Evolutionary conservation across 2,329 filamentous ascomycete species (phyloP).

Genomic region (Aspergillus pseudotamarii): DNA sequence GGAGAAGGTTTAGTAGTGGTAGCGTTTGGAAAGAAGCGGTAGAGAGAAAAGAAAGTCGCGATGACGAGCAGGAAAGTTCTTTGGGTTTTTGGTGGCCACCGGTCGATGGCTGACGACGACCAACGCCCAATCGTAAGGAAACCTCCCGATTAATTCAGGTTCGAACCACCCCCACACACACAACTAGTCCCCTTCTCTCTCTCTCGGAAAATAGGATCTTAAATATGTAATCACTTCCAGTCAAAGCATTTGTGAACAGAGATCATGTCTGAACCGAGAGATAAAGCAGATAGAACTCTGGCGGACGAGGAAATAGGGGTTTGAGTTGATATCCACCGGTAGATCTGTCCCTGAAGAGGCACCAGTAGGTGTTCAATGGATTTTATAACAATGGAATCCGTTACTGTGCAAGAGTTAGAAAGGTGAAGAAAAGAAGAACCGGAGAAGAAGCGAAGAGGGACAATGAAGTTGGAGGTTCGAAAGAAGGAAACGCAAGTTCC

Average conservation of each 20-base stretch:
- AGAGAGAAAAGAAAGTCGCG: neutral
- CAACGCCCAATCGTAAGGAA: neutral
- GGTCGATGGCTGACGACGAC: constrained; percentile 2
- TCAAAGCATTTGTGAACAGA: neutral
- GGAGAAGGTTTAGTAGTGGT: neutral
- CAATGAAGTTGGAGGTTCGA: neutral
- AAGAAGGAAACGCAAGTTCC: neutral
- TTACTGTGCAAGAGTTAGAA: neutral
- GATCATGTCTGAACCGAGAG: neutral
- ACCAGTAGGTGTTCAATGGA: neutral
- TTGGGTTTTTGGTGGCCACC: neutral
- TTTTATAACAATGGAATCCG: neutral
- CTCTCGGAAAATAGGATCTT: neutral
- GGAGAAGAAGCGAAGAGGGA: neutral
- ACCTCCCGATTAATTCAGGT: neutral
- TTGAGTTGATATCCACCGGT: neutral
- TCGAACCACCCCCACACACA: neutral
- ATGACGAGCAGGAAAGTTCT: neutral
- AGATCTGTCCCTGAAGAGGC: neutral
- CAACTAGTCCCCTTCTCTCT: no score
- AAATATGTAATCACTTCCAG: neutral
- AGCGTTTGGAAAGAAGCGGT: neutral
- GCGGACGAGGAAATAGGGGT: neutral
- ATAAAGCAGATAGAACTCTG: neutral
- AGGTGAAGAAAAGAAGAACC: neutral